Percentiles rank a stretch among this genome's conserved stretches.
phyloP scores from a whole-genome alignment of 148 eudicot genomes.

The Chenopodium quinoa region DNA sequence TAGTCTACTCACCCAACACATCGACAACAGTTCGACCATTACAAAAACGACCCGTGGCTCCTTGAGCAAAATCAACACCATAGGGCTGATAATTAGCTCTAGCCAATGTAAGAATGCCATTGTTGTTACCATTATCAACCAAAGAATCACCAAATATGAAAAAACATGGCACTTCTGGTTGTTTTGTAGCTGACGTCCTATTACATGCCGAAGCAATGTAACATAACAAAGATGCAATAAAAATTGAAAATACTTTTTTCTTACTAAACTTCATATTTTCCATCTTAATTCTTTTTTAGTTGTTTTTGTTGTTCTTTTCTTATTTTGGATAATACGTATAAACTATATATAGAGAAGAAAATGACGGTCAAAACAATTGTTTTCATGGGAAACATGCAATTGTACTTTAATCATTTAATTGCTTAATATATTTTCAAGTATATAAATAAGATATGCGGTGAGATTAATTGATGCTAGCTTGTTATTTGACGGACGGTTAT shows the following conservation, averaged over 20 bases:
- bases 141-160: slow-evolving; percentile 80
- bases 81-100: slow-evolving; percentile 71
- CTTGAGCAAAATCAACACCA: slow-evolving; percentile 70
- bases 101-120: slow-evolving; percentile 56
- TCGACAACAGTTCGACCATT: slow-evolving; percentile 76
- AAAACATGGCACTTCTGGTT: slow-evolving; percentile 43
- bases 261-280: slow-evolving; percentile 5
- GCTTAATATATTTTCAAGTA: neutral
- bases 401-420: neutral
- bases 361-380: neutral
- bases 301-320: neutral
- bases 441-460: neutral
- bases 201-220: slow-evolving; percentile 8
- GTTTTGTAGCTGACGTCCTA: neutral
- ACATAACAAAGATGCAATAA: slow-evolving; percentile 4
- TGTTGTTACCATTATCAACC: slow-evolving; percentile 83
- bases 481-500: neutral
- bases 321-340: neutral
- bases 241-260: neutral
- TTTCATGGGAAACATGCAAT: slow-evolving; percentile 8
- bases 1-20: slow-evolving; percentile 39
- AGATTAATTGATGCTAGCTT: neutral
- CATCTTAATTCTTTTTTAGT: neutral
- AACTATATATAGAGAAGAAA: neutral
- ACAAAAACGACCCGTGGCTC: slow-evolving; percentile 66